Conservation (phyloP, 2,329 filamentous ascomycete genomes). For the Colletotrichum sp. region DNA sequence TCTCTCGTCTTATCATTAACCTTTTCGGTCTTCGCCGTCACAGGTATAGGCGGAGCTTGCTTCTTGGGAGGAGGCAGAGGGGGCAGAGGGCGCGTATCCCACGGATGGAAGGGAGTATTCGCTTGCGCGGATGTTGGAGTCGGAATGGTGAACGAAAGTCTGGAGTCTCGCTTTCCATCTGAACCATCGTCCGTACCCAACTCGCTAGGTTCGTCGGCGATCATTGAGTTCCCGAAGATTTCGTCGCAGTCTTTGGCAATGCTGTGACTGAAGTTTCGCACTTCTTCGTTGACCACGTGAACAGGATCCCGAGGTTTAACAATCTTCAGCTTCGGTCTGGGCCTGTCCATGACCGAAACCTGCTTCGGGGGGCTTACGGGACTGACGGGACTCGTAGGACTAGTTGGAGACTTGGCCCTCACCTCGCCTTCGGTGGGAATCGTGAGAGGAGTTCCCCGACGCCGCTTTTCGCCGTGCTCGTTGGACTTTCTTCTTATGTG, state of each 20-base stretch:
- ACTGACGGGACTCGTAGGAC: background rate
- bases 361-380: conserved; percentile 1
- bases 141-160: conserved; percentile 47
- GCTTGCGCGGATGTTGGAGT: conserved; percentile 33
- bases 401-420: background rate
- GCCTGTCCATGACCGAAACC: conserved; percentile 15
- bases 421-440: background rate
- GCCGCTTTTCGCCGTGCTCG: conserved; percentile 16
- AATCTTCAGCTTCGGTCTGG: conserved; percentile 28
- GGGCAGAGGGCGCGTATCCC: conserved; percentile 57
- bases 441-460: background rate
- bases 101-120: conserved; percentile 35
- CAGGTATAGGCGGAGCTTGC: background rate
- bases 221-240: conserved; percentile 77
- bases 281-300: conserved; percentile 70
- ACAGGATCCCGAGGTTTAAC: conserved; percentile 19
- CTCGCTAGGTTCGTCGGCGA: conserved; percentile 39
- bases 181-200: conserved; percentile 34
- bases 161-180: conserved; percentile 37
- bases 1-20: background rate
- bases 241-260: conserved; percentile 87
- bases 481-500: conserved; percentile 45
- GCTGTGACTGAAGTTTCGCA: conserved; percentile 82
- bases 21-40: background rate
- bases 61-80: conserved; percentile 44